These are phyloP conservation scores for Citrus sp. DNA, from an alignment of 345 rosid species.

Conservation along the genomic window DNA sequence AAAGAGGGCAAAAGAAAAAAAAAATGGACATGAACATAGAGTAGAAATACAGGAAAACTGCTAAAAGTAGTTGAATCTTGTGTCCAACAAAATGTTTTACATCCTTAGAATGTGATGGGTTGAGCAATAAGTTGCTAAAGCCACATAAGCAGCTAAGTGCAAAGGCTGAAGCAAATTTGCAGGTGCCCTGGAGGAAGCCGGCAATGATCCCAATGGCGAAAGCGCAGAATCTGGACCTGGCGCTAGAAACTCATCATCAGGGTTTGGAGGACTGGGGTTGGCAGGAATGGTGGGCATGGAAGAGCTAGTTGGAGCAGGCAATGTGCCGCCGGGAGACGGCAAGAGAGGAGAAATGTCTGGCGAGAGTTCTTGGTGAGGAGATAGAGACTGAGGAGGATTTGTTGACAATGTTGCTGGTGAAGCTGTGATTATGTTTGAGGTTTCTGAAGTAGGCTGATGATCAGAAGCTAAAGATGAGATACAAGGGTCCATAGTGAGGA, in stretches of 20 bases:
- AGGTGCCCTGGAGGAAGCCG: conserved; percentile 34
- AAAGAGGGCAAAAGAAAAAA: background rate
- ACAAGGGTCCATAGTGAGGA: conserved; percentile 31
- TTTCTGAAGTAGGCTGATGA: conserved; percentile 10
- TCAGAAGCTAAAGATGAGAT: conserved; percentile 28
- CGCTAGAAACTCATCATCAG: conserved; percentile 38
- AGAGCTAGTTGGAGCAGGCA: conserved; percentile 43
- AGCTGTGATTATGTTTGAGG: conserved; percentile 28
- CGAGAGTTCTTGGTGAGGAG: conserved; percentile 50
- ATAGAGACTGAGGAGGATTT: conserved; percentile 24
- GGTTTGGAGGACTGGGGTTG: conserved; percentile 83
- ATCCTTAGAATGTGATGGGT: conserved; percentile 14
- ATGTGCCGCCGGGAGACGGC: conserved; percentile 60
- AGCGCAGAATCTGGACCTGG: conserved; percentile 45
- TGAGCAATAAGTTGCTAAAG: conserved; percentile 17
- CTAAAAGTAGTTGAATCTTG: background rate
- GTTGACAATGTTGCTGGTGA: conserved; percentile 30
- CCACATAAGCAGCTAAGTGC: conserved; percentile 1
- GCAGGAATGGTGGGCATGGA: conserved; percentile 77
- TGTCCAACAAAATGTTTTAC: background rate
- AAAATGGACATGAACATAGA: background rate
- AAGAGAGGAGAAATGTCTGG: conserved; percentile 79
- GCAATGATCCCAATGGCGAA: conserved; percentile 45
- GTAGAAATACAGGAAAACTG: background rate
- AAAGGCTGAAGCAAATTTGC: conserved; percentile 1